Conservation (phyloP, 2,329 filamentous ascomycete genomes). For the Colletotrichum cordylinicola region DNA sequence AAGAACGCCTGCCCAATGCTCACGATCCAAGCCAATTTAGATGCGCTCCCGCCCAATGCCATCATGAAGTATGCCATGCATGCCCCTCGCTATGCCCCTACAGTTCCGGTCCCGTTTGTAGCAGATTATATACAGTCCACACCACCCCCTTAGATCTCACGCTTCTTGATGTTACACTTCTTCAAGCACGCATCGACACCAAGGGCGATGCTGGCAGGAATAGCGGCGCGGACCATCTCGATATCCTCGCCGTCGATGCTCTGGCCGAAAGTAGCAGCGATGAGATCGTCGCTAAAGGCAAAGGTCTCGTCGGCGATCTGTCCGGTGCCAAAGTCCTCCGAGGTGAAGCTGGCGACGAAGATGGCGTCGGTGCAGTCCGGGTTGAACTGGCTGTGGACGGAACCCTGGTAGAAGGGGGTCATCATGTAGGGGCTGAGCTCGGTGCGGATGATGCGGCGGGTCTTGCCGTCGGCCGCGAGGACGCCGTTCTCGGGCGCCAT, state of each 20-base stretch:
- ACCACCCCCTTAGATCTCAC: background rate
- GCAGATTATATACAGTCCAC: background rate
- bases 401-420: slow-evolving; percentile 60
- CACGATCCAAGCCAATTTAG: background rate
- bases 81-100: background rate
- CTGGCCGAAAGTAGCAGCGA: slow-evolving; percentile 52
- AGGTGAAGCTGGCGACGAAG: slow-evolving; percentile 55
- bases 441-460: slow-evolving; percentile 36
- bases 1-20: background rate
- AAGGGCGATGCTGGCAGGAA: slow-evolving; percentile 55
- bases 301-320: slow-evolving; percentile 57
- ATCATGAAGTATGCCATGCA: background rate
- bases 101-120: background rate
- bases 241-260: slow-evolving; percentile 52
- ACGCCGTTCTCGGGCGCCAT: slow-evolving; percentile 61
- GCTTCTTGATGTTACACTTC: slow-evolving; percentile 46
- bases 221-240: slow-evolving; percentile 44
- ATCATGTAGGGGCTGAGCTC: slow-evolving; percentile 50
- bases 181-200: slow-evolving; percentile 56
- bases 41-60: background rate
- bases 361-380: slow-evolving; percentile 55
- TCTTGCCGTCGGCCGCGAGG: slow-evolving; percentile 36
- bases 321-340: slow-evolving; percentile 58
- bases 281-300: slow-evolving; percentile 47
- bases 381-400: slow-evolving; percentile 62